Evolutionary conservation across 768 basidiomycete genomes (phyloP), one percentile per base, ranked within the genome.

Genomic region (Ramaria rubella): DNA sequence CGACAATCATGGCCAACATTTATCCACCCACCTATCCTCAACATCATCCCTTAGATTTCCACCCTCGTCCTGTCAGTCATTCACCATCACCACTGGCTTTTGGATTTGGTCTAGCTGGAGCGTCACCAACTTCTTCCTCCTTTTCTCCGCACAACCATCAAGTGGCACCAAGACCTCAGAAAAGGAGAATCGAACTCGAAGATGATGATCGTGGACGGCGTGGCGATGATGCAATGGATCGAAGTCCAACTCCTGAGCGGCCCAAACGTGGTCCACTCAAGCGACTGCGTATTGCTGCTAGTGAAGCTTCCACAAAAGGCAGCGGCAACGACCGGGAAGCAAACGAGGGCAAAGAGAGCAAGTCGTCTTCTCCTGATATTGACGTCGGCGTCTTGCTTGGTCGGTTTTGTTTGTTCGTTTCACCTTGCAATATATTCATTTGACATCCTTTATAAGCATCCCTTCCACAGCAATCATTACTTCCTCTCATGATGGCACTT

Each of bases 231-330:
- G 77, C 82, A 15, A 92, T 92, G 90, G 90, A 90, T 68, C 77
- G 87, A 59, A 90, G 88, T 61, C 88, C 90, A 7, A 90, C 90
- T 2, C 87, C 89, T 15, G 90, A 93, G 68, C 77, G 86, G 43
- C 81, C 79, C 33, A 88, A 83, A 69, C 81, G 84, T 62, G 77
- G 78, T 5, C 74, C 81, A 33, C 84, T 83, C 17, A 90, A 91
- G 69, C 81, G 86, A 58, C 79, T 79, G 42, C 78, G 81, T 48
- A 72, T 81, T 40, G 65, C 33, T 15, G 43, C 36, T 21, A 40
- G 26, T 6, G 59, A 63, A 36, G 34, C 49, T 17, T 29, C 61
- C 29, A 14, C 33, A 21, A 42, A 71, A 42, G 69, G 73, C 45
- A 52, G 70, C 5, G 63, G 64, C 15, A 52, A 54, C 23, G 66